Base-by-base conservation (phyloP, 2,329 filamentous ascomycete genomes). In the Colletotrichum sp. region DNA sequence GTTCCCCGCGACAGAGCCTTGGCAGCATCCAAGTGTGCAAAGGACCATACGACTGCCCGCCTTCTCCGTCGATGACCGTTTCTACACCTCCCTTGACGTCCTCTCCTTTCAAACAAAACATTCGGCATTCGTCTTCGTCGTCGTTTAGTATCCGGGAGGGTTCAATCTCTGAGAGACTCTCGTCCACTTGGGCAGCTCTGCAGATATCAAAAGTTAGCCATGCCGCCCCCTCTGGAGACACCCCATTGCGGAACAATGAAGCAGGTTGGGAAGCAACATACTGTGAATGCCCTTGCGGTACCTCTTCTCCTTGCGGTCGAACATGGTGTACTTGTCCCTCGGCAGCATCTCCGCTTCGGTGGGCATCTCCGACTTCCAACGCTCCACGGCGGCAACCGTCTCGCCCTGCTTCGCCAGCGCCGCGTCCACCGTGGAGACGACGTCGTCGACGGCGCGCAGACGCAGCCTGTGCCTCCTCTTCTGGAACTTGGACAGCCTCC, bases 231-330 rank as follows among this genome's bases (percentile, higher is more conserved):
- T 67, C 27, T 47, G 29, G 2, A 15, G 18, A 31, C 29, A 63
- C 75, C 7, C 47, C 16, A 33, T 47, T 66, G 7, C 9, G 5
- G 66, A 8, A 67, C 16, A 33, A 77, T 36, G 18, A 59, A 36
- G 65, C n/a, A 43, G 27, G 64, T 47, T 5, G 51, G 2, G 24
- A 24, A 55, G 13, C 16, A n/a, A 91, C 95, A 79, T 90, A 98
- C 96, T 98, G 86, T 98, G 96, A 83, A 99, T 96, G 70, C 95
- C 95, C 91, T 99, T 99, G 82, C 97, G 90, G 84, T 98, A 99
- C 79, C 91, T 93, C 91, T 96, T 98, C 83, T 94, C 95, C 85
- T 98, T 98, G 79, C 96, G 93, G 85, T 98, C 96, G 85, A 98
- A 99, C 80, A 99, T 93, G 33, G 95, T 98, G 87, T 99, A 99